Conservation (phyloP, 1,284 basidiomycete genomes). For the Ceratorhiza oryzae-sativae region DNA sequence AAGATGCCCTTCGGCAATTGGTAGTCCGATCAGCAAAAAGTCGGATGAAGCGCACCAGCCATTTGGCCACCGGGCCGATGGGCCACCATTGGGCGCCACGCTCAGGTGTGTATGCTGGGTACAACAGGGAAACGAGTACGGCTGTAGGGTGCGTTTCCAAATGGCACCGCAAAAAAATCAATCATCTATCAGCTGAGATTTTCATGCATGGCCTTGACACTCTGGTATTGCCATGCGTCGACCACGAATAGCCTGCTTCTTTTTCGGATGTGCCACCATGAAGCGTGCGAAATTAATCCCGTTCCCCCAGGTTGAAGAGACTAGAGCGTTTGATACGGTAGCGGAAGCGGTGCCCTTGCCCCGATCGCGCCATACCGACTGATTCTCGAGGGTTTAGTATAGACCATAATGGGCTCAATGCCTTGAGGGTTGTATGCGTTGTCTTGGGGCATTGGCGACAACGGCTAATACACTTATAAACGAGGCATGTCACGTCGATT, state of each 20-base stretch:
- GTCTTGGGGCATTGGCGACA: not conserved
- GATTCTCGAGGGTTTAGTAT: not conserved
- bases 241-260: not conserved
- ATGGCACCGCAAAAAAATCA: not conserved
- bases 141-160: not conserved
- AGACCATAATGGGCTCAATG: not conserved
- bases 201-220: not conserved
- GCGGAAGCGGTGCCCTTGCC: not conserved
- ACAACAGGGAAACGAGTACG: not conserved
- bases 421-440: not conserved
- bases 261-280: not conserved
- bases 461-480: not conserved
- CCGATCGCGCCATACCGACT: not conserved
- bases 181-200: not conserved
- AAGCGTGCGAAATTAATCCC: not conserved
- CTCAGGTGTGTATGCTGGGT: not conserved
- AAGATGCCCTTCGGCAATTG: not conserved
- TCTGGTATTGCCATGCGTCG: not conserved
- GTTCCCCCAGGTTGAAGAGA: no score
- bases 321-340: not conserved
- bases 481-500: no score
- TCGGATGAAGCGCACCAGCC: not conserved
- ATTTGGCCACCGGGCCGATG: not conserved
- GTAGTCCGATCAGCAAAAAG: not conserved
- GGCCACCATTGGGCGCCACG: not conserved